Evolutionary conservation across 1,139 yeast species (phyloP).

Genomic region (Entelexis sorbosivorans): DNA sequence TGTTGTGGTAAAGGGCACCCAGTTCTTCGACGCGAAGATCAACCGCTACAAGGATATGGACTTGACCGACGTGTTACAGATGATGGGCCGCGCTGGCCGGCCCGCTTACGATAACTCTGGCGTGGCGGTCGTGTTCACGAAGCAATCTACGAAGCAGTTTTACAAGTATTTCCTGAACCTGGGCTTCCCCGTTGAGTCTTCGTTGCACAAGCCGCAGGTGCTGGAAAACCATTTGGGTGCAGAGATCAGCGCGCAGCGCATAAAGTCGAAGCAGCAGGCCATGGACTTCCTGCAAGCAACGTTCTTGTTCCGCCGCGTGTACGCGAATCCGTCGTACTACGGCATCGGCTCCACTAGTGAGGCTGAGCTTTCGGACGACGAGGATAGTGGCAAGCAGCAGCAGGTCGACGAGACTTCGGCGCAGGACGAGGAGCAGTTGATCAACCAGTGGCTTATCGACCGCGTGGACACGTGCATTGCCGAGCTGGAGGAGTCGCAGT

Average conservation of each 20-base stretch:
- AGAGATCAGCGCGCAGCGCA: conserved; percentile 83
- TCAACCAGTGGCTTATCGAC: conserved; percentile 57
- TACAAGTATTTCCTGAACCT: conserved; percentile 88
- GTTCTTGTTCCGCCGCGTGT: conserved; percentile 82
- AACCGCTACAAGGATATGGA: conserved; percentile 81
- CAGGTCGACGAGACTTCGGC: not conserved
- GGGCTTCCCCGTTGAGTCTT: conserved; percentile 96
- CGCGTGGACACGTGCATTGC: conserved; percentile 62
- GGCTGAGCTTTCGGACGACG: conserved; percentile 10
- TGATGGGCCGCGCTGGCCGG: conserved; percentile 94
- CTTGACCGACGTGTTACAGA: conserved; percentile 78
- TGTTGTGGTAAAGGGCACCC: conserved; percentile 90
- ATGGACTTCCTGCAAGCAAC: conserved; percentile 93
- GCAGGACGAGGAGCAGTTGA: conserved; percentile 11
- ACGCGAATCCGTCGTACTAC: conserved; percentile 89
- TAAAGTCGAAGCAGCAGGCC: conserved; percentile 73
- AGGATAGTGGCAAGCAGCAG: conserved; percentile 8
- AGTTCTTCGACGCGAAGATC: conserved; percentile 70
- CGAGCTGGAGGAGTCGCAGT: conserved; percentile 59
- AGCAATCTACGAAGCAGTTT: conserved; percentile 80
- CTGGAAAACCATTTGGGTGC: conserved; percentile 95
- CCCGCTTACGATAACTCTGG: conserved; percentile 96
- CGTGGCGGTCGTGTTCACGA: conserved; percentile 86
- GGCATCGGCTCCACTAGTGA: not conserved
- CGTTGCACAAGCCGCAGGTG: conserved; percentile 61